A percentile compares a stretch with the other conserved stretches of the same genome.
Evolutionary conservation across 352 stramenopile genomes (phyloP).

Genomic region (Saprolegnia diclina): DNA sequence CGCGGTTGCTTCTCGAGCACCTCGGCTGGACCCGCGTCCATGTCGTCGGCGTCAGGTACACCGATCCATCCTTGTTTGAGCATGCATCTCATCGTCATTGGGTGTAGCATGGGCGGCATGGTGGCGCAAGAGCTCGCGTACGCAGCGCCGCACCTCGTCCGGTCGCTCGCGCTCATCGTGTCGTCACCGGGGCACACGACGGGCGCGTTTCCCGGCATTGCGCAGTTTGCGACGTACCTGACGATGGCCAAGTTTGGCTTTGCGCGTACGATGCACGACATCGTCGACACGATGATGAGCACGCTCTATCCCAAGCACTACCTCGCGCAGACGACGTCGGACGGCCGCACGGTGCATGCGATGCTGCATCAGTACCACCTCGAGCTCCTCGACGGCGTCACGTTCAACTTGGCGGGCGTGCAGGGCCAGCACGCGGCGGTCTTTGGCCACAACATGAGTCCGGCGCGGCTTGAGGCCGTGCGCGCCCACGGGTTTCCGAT

Average conservation of each 20-base stretch:
- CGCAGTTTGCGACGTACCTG: not conserved
- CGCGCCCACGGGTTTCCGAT: slow-evolving; percentile 41
- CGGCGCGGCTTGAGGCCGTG: slow-evolving; percentile 42
- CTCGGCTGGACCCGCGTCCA: slow-evolving; percentile 46
- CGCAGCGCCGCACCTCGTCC: slow-evolving; percentile 39
- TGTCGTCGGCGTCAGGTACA: slow-evolving; percentile 33
- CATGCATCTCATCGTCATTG: not conserved
- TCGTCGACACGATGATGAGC: not conserved
- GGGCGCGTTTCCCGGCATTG: not conserved
- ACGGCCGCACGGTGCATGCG: not conserved
- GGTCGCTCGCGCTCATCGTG: slow-evolving; percentile 55
- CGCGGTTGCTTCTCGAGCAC: slow-evolving; percentile 43
- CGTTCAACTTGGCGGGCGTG: slow-evolving; percentile 22
- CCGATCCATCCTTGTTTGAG: not conserved
- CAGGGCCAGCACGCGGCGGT: slow-evolving; percentile 34
- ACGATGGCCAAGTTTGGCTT: not conserved
- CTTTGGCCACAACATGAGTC: slow-evolving; percentile 44
- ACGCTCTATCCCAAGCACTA: not conserved
- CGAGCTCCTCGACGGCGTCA: not conserved
- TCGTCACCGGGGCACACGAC: slow-evolving; percentile 39
- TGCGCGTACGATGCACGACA: not conserved
- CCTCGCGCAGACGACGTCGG: not conserved
- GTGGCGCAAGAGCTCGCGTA: slow-evolving; percentile 54
- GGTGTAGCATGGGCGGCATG: slow-evolving; percentile 60
- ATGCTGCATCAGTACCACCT: not conserved